These are phyloP conservation scores for Emergomyces africanus DNA, from an alignment of 2,329 filamentous ascomycete genomes.

Conservation along the genomic window DNA sequence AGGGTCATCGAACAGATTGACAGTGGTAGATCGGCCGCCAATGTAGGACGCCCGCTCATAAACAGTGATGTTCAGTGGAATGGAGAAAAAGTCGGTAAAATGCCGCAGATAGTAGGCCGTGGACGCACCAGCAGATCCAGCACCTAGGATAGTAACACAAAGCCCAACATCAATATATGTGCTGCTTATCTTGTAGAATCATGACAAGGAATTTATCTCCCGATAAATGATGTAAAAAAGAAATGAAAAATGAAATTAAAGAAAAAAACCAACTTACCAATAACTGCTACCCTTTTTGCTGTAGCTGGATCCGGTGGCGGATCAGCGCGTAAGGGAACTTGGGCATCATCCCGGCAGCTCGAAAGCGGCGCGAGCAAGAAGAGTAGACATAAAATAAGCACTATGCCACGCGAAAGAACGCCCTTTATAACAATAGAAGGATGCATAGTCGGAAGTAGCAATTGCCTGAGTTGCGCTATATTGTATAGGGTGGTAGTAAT, in stretches of 20 bases:
- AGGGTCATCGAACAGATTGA: slow-evolving; percentile 59
- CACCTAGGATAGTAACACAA: slow-evolving; percentile 46
- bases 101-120: slow-evolving; percentile 69
- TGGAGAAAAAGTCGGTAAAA: slow-evolving; percentile 49
- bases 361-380: neutral
- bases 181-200: neutral
- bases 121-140: slow-evolving; percentile 78
- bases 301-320: neutral
- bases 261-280: slow-evolving; percentile 3
- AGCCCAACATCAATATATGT: neutral
- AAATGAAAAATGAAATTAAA: neutral
- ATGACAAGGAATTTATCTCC: neutral
- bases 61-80: slow-evolving; percentile 66
- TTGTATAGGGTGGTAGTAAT: too few relatives aligned
- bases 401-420: neutral
- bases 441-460: neutral
- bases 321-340: neutral
- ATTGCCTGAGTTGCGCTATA: neutral
- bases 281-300: neutral
- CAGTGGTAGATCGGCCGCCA: slow-evolving; percentile 77
- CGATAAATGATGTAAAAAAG: neutral
- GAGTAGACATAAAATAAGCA: neutral
- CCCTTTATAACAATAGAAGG: neutral
- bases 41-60: slow-evolving; percentile 69
- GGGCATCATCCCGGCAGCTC: neutral